phyloP scores from a whole-genome alignment of 1,139 yeast genomes.

The Geotrichum bryndzae region DNA sequence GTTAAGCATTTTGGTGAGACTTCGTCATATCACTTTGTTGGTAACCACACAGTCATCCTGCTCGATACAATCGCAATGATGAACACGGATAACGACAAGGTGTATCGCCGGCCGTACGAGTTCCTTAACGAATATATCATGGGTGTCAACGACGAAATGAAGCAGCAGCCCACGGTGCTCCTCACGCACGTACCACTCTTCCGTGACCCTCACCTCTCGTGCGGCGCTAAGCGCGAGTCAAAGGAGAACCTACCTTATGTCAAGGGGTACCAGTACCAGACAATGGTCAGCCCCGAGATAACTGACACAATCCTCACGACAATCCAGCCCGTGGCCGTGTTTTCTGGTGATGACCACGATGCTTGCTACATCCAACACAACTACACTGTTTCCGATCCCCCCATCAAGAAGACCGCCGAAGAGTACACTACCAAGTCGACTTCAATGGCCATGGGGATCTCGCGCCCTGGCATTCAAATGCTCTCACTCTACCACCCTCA shows the following conservation, averaged over 20 bases:
- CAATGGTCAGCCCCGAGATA: slow-evolving; percentile 56
- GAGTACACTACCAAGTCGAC: slow-evolving; percentile 86
- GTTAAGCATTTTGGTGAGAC: slow-evolving; percentile 65
- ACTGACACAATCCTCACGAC: slow-evolving; percentile 51
- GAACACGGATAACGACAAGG: slow-evolving; percentile 40
- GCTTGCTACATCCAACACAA: slow-evolving; percentile 74
- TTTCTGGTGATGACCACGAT: slow-evolving; percentile 96
- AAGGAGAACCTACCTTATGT: slow-evolving; percentile 48
- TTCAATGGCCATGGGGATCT: slow-evolving; percentile 89
- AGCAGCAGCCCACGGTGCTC: slow-evolving; percentile 56
- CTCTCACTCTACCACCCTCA: slow-evolving; percentile 45
- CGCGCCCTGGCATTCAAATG: slow-evolving; percentile 77
- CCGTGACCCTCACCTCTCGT: slow-evolving; percentile 49
- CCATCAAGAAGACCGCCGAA: slow-evolving; percentile 42
- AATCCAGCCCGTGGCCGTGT: slow-evolving; percentile 60
- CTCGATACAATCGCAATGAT: slow-evolving; percentile 80
- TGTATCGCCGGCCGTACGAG: slow-evolving; percentile 41
- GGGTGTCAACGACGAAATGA: slow-evolving; percentile 26
- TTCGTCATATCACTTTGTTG: slow-evolving; percentile 52
- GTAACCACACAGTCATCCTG: slow-evolving; percentile 71
- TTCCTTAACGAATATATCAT: slow-evolving; percentile 36
- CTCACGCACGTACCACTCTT: slow-evolving; percentile 76
- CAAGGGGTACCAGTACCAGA: slow-evolving; percentile 74
- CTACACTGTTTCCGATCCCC: slow-evolving; percentile 30
- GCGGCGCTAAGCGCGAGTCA: slow-evolving; percentile 70